phyloP scores from a whole-genome alignment of 164 flowering plant species.

The Vitis amurensis region DNA sequence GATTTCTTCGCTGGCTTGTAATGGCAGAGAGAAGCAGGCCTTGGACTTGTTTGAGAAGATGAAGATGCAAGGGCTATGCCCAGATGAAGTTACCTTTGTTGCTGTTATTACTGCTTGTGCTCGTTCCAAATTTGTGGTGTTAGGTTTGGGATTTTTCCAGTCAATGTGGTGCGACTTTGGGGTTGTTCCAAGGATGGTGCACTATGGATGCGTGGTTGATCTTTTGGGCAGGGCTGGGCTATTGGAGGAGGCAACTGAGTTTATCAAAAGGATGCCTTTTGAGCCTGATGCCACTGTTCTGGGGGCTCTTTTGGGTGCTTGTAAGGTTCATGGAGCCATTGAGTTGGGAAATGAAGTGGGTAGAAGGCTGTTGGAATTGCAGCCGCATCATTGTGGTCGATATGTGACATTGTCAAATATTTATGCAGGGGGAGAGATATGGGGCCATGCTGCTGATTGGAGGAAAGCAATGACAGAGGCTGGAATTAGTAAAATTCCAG shows the following conservation, averaged over 20 bases:
- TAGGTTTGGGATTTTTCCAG: conserved; percentile 48
- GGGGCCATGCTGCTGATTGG: conserved; percentile 53
- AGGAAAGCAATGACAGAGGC: conserved; percentile 56
- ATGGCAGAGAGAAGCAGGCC: conserved; percentile 58
- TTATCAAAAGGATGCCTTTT: conserved; percentile 62
- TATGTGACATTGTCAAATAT: conserved; percentile 62
- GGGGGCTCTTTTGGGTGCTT: conserved; percentile 82
- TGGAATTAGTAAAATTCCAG: conserved; percentile 56
- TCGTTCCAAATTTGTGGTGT: conserved; percentile 50
- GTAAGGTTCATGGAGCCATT: conserved; percentile 64
- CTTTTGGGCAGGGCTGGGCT: conserved; percentile 78
- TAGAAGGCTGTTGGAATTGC: conserved; percentile 47
- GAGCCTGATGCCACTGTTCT: conserved; percentile 72
- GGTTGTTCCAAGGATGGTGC: conserved; percentile 66
- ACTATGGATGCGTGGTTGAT: conserved; percentile 83
- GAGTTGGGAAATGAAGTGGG: conserved; percentile 56
- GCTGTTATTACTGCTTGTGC: conserved; percentile 73
- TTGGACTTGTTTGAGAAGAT: conserved; percentile 57
- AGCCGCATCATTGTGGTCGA: conserved; percentile 63
- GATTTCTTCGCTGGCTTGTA: conserved; percentile 59
- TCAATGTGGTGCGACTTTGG: conserved; percentile 45
- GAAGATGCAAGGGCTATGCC: conserved; percentile 34
- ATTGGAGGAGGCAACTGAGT: conserved; percentile 49
- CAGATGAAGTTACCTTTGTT: conserved; percentile 69
- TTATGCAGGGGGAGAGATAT: conserved; percentile 57